Evolutionary conservation across 2,329 filamentous ascomycete species (phyloP).

Genomic region (Aspergillus bombycis): DNA sequence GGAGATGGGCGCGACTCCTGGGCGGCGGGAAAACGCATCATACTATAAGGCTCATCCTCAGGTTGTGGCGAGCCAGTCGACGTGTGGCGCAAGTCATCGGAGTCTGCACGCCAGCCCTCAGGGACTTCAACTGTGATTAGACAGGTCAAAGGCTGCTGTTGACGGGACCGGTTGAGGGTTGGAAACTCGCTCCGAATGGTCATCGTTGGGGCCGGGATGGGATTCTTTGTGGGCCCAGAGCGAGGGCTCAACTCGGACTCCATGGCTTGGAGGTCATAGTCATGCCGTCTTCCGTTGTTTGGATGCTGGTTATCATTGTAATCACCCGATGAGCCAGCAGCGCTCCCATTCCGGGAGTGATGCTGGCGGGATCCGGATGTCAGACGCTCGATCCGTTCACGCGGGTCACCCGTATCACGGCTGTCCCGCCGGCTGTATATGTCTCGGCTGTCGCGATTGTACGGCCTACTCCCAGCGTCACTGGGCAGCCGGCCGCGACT

Average conservation of each 20-base stretch:
- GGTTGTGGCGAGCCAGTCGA: conserved; percentile 55
- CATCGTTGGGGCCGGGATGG: conserved; percentile 88
- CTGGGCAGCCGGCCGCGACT: conserved; percentile 36
- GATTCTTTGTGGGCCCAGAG: conserved; percentile 70
- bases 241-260: conserved; percentile 79
- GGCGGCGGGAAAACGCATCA: conserved; percentile 48
- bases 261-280: conserved; percentile 96
- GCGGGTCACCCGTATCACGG: conserved; percentile 44
- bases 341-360: conserved; percentile 79
- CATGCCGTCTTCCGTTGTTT: conserved; percentile 72
- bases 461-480: conserved; percentile 34
- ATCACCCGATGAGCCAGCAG: conserved; percentile 72
- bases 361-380: conserved; percentile 43
- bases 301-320: conserved; percentile 76
- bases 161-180: conserved; percentile 85
- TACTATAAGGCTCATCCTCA: conserved; percentile 57
- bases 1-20: conserved; percentile 63
- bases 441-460: conserved; percentile 33
- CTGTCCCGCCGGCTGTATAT: conserved; percentile 42
- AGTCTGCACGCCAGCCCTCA: conserved; percentile 83
- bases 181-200: conserved; percentile 96
- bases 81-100: conserved; percentile 70
- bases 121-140: conserved; percentile 91
- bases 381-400: conserved; percentile 51
- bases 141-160: conserved; percentile 94